Conservation (phyloP, 2,329 filamentous ascomycete species). For the Clonostachys rhizophaga region DNA sequence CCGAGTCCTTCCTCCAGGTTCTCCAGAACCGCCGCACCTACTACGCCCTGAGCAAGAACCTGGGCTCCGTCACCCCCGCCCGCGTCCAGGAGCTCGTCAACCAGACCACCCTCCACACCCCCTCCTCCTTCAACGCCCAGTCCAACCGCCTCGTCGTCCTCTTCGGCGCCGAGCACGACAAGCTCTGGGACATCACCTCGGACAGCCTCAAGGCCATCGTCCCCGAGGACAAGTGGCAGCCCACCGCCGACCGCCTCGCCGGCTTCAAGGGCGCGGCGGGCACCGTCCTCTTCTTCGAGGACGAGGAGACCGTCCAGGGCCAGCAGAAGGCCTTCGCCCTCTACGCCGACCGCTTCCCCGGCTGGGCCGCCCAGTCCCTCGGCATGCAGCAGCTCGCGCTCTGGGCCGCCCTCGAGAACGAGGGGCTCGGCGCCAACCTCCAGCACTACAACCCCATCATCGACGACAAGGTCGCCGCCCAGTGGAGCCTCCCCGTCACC, state of each 20-base stretch:
- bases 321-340: slow-evolving; percentile 65
- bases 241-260: slow-evolving; percentile 36
- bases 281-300: slow-evolving; percentile 85
- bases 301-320: slow-evolving; percentile 60
- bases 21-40: slow-evolving; percentile 64
- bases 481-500: slow-evolving; percentile 65
- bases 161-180: slow-evolving; percentile 77
- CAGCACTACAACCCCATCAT: slow-evolving; percentile 93
- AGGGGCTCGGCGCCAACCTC: slow-evolving; percentile 82
- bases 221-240: slow-evolving; percentile 49
- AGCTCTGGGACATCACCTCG: slow-evolving; percentile 74
- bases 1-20: slow-evolving; percentile 55
- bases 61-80: slow-evolving; percentile 37
- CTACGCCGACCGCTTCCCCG: slow-evolving; percentile 76
- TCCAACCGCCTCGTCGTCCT: slow-evolving; percentile 74
- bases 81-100: slow-evolving; percentile 62
- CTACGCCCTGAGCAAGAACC: slow-evolving; percentile 64
- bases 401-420: slow-evolving; percentile 79
- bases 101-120: slow-evolving; percentile 62
- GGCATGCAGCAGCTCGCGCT: slow-evolving; percentile 75
- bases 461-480: slow-evolving; percentile 62
- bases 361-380: slow-evolving; percentile 70
- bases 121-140: slow-evolving; percentile 87
- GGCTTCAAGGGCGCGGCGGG: slow-evolving; percentile 70
- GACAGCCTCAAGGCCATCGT: slow-evolving; percentile 51